Evolutionary conservation across 2,329 filamentous ascomycete species (phyloP).

Genomic region (Dactylonectria estremocensis): DNA sequence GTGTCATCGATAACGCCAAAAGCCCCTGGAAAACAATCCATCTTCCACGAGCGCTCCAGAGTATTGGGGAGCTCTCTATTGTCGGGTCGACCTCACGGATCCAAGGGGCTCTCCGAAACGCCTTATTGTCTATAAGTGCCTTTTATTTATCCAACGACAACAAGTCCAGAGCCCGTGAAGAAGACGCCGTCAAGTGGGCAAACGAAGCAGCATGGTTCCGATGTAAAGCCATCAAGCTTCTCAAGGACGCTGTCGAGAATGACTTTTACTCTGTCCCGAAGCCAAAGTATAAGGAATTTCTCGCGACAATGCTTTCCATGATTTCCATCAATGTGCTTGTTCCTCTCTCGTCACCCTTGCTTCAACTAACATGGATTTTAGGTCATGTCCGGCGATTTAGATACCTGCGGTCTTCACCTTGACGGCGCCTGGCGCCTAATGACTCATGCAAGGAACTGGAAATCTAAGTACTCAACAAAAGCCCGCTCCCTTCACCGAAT

Average conservation of each 20-base stretch:
- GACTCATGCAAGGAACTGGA: constrained; percentile 35
- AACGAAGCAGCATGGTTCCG: constrained; percentile 30
- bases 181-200: constrained; percentile 40
- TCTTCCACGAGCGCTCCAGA: constrained; percentile 43
- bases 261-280: constrained; percentile 30
- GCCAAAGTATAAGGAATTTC: constrained; percentile 48
- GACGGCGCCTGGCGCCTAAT: constrained; percentile 42
- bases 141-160: constrained; percentile 46
- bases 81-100: constrained; percentile 41
- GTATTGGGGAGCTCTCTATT: constrained; percentile 44
- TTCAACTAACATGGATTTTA: constrained; percentile 1
- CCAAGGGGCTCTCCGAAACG: constrained; percentile 42
- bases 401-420: constrained; percentile 44
- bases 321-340: constrained; percentile 45
- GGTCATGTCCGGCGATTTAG: constrained; percentile 48
- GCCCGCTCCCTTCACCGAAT: constrained; percentile 43
- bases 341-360: background rate
- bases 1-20: constrained; percentile 48
- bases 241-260: constrained; percentile 45
- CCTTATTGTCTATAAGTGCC: constrained; percentile 45
- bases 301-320: constrained; percentile 50
- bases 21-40: constrained; percentile 49
- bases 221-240: constrained; percentile 39
- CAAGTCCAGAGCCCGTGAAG: constrained; percentile 21
- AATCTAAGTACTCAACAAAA: constrained; percentile 38